Percentiles rank a stretch among this genome's conserved stretches.
Conservation (phyloP, 129 eudicot genomes). For the Scalesia atractyloides region DNA sequence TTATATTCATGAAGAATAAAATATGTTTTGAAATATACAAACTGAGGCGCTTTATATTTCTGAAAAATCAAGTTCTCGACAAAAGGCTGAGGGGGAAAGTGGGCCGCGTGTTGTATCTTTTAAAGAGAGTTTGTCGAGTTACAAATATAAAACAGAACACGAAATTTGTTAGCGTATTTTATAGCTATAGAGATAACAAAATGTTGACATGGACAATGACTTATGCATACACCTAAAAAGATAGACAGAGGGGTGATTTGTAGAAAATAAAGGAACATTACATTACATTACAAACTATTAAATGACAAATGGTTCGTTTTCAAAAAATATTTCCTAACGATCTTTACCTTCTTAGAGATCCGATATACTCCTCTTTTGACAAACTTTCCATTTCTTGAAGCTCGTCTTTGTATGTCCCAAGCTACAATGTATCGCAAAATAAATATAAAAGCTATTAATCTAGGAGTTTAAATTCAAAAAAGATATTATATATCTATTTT, state of each 20-base stretch:
- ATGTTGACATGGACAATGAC: constrained; percentile 2
- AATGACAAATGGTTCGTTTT: neutral
- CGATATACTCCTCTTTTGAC: constrained; percentile 82
- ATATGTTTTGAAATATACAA: neutral
- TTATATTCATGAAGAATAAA: neutral
- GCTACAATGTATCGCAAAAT: constrained; percentile 35
- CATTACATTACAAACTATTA: neutral
- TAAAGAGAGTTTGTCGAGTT: neutral
- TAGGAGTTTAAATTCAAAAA: neutral
- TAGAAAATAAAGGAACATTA: neutral
- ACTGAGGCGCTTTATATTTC: neutral
- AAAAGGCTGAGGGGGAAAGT: neutral
- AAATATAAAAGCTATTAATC: neutral
- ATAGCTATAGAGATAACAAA: neutral
- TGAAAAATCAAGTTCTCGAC: neutral
- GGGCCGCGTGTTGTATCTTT: neutral
- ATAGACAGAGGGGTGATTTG: neutral
- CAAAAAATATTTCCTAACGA: neutral
- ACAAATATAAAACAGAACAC: neutral
- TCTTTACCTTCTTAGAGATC: constrained; percentile 73
- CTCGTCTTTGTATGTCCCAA: constrained; percentile 59
- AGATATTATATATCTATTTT: neutral
- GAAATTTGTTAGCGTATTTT: neutral
- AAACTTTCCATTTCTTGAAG: constrained; percentile 67
- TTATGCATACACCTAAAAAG: neutral